Evolutionary conservation across 1,139 yeast species (phyloP), one percentile per base, ranked within the genome.

Genomic region (Sugiyamaella japonica): DNA sequence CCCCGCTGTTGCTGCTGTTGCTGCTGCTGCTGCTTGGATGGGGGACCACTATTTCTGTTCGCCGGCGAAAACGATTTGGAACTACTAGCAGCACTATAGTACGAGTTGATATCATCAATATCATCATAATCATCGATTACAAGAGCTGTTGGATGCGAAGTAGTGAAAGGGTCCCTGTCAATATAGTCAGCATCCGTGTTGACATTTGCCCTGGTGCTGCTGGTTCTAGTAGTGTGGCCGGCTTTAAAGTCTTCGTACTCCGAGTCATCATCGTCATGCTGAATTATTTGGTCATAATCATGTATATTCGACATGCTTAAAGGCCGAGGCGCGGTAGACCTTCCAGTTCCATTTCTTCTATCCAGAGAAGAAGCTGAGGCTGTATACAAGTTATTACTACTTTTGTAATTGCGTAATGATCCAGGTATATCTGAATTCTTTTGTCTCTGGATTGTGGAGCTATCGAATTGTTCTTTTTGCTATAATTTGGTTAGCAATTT

Each of bases 41-140:
- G 40, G 12, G 17, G n/a, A 37, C 12, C 17, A 13, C 40, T 37
- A 15, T 28, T 29, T 3, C 25, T 44, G 12, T 8, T 7, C 7
- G 32, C 49, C 1, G 45, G 45, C 7, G 51, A 39, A 17, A 39
- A 39, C 9, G 51, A 48, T 3, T 48, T 39, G 3, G 38, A 31
- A 38, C 51, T 48, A 40, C 51, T 48, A n/a, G 51, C 45, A 12
- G 51, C 51, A 31, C 51, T 48, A 37, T 48, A 48, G 40, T 48
- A 48, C 2, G 51, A 48, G 20, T 48, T 48, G 6, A 47, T 47
- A 34, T 47, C 50, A 16, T 47, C 50, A 16, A 47, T 28, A 40
- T 48, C 51, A 31, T 48, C 51, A 29, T 48, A 48, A 38, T 48
- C 51, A 17, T 48, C 51, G n/a, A 48, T 40, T 10, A 48, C 45